phyloP scores from a whole-genome alignment of 345 rosid species.

The Dimocarpus longan region DNA sequence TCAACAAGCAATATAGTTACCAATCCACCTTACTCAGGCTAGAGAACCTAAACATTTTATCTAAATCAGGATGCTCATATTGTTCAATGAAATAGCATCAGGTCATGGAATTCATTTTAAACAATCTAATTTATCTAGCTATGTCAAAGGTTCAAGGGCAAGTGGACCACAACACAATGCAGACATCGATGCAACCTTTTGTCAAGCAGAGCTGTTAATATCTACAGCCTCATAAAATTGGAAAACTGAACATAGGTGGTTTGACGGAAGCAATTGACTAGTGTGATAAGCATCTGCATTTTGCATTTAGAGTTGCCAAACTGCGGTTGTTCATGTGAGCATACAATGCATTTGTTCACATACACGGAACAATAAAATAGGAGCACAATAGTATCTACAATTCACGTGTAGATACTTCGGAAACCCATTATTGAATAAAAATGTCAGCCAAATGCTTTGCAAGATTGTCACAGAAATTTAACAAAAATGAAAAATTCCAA shows the following conservation, averaged over 20 bases:
- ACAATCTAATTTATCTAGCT: not conserved
- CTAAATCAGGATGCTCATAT: not conserved
- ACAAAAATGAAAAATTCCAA: not conserved
- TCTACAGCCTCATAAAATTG: not conserved
- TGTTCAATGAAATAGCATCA: not conserved
- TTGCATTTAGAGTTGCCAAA: not conserved
- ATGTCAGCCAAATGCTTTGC: not conserved
- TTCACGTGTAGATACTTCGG: not conserved
- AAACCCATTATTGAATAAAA: not conserved
- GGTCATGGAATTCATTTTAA: not conserved
- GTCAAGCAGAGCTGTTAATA: not conserved
- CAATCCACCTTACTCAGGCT: not conserved
- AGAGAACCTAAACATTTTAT: not conserved
- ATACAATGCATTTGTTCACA: not conserved
- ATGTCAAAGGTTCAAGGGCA: not conserved
- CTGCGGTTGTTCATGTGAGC: not conserved
- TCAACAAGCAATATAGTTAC: not conserved
- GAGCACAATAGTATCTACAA: conserved; percentile 2
- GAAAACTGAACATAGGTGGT: not conserved
- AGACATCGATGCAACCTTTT: not conserved
- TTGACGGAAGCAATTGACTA: not conserved
- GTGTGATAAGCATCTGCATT: not conserved
- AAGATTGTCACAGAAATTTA: conserved; percentile 6
- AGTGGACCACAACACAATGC: not conserved
- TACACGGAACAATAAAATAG: not conserved